phyloP scores from a whole-genome alignment of 2,329 filamentous ascomycete species.

The Aspergillus viridinutans region DNA sequence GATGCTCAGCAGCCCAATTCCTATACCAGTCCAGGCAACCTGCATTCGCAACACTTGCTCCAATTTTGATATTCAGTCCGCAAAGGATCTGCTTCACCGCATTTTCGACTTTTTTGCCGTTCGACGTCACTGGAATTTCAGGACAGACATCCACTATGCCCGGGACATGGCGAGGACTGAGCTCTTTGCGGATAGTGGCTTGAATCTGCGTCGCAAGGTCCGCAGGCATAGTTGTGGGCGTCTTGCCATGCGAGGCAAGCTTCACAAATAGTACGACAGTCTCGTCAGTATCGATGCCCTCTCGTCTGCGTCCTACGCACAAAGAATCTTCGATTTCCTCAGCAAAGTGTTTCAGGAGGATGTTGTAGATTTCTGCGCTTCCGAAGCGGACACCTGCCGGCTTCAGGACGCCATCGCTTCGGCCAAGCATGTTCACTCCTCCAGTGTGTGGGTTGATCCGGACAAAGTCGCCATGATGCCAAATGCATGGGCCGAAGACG shows the following conservation, averaged over 20 bases:
- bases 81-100: slow-evolving; percentile 95
- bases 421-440: slow-evolving; percentile 83
- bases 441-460: slow-evolving; percentile 65
- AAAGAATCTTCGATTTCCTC: slow-evolving; percentile 77
- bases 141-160: slow-evolving; percentile 75
- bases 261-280: slow-evolving; percentile 86
- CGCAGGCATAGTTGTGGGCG: slow-evolving; percentile 47
- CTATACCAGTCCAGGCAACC: slow-evolving; percentile 86
- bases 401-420: slow-evolving; percentile 90
- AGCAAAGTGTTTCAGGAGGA: slow-evolving; percentile 79
- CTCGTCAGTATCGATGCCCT: slow-evolving; percentile 70
- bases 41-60: slow-evolving; percentile 88
- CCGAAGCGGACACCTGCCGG: slow-evolving; percentile 89
- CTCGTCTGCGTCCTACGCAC: slow-evolving; percentile 73
- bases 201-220: slow-evolving; percentile 63
- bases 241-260: slow-evolving; percentile 47
- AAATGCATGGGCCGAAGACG: slow-evolving; percentile 63
- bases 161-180: slow-evolving; percentile 87
- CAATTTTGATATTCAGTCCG: slow-evolving; percentile 79
- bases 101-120: slow-evolving; percentile 97
- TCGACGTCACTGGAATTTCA: slow-evolving; percentile 85
- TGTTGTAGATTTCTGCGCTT: slow-evolving; percentile 91
- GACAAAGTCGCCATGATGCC: slow-evolving; percentile 96
- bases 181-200: slow-evolving; percentile 64
- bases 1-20: slow-evolving; percentile 62